A percentile compares a stretch with the other conserved stretches of the same genome.
Conservation (phyloP, 2,329 filamentous ascomycete species). For the Paracoccidioides brasiliensis region DNA sequence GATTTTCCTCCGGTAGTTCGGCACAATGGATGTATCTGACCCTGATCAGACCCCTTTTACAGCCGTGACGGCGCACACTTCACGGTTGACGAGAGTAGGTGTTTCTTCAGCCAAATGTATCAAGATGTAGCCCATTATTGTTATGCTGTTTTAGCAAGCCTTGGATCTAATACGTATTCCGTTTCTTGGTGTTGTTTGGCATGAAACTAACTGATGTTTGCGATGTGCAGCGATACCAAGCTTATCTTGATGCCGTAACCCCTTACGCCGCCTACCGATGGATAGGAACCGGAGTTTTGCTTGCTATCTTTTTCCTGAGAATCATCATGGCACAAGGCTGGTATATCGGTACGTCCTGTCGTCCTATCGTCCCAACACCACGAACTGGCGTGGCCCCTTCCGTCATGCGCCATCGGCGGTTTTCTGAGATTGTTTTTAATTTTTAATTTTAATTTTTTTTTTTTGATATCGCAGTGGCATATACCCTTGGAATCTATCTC, state of each 20-base stretch:
- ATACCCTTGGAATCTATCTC: constrained; percentile 95
- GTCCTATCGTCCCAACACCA: background rate
- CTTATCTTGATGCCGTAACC: constrained; percentile 84
- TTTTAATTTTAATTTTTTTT: no score
- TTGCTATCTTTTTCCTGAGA: constrained; percentile 73
- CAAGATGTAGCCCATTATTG: background rate
- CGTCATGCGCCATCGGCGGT: no score
- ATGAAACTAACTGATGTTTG: background rate
- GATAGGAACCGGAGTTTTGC: constrained; percentile 62
- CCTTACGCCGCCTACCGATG: constrained; percentile 84
- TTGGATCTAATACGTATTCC: background rate
- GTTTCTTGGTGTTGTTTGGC: background rate
- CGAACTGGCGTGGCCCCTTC: no score
- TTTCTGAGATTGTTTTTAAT: no score
- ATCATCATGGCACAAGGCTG: constrained; percentile 90
- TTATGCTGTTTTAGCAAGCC: background rate
- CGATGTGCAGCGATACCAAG: constrained; percentile 69
- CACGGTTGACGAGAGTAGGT: constrained; percentile 32
- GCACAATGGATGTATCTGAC: constrained; percentile 68
- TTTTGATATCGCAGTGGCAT: constrained; percentile 54
- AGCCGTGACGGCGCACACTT: constrained; percentile 73
- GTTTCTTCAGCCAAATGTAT: background rate
- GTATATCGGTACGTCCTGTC: constrained; percentile 68
- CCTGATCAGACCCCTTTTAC: constrained; percentile 85
- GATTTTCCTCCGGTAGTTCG: background rate